These are phyloP conservation scores for Russula sp. DNA, from an alignment of 768 basidiomycete species.

Conservation along the genomic window DNA sequence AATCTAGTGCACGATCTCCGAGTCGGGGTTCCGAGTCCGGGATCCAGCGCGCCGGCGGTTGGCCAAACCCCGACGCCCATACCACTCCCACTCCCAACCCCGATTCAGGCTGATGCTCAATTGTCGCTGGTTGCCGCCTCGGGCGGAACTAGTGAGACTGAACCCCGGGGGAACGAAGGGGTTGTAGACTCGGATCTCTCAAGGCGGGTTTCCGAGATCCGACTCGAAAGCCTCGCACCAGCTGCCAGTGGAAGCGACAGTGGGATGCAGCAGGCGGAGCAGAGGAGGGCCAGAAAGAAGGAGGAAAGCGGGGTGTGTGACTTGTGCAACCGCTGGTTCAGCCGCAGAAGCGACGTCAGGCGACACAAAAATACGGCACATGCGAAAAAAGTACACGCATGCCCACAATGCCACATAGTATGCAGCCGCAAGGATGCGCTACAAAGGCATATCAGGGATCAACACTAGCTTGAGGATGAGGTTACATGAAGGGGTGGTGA, in stretches of 20 bases:
- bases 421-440: constrained; percentile 14
- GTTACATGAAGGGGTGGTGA: neutral
- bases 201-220: neutral
- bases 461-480: neutral
- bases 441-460: constrained; percentile 5
- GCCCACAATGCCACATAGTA: neutral
- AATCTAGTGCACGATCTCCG: neutral
- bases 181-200: neutral
- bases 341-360: constrained; percentile 9
- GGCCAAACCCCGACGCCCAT: neutral
- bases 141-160: neutral
- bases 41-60: neutral
- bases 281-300: neutral
- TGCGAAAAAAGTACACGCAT: neutral
- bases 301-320: constrained; percentile 11
- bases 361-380: constrained; percentile 12
- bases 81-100: neutral
- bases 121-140: neutral
- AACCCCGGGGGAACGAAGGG: neutral
- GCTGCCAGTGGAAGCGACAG: neutral
- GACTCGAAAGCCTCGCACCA: neutral
- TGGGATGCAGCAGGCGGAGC: neutral
- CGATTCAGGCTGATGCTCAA: neutral
- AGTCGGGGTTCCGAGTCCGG: too few relatives aligned
- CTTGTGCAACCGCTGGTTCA: constrained; percentile 2